Evolutionary conservation across 2,329 filamentous ascomycete species (phyloP).

Genomic region (Westerdykella ornata): DNA sequence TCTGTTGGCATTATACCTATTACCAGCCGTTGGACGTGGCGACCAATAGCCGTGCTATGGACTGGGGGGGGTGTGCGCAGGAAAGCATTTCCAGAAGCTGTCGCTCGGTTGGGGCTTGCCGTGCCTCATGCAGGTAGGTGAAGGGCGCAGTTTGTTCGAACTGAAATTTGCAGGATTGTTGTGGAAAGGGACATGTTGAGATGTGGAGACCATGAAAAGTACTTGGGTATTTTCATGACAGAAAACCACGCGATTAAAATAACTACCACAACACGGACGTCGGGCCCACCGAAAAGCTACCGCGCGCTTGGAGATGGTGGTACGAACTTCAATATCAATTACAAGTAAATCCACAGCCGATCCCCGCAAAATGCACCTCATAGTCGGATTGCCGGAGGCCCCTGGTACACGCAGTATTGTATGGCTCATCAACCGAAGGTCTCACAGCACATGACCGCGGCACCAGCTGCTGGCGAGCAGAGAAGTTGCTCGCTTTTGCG

Average conservation of each 20-base stretch:
- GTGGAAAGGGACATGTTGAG: conserved; percentile 2
- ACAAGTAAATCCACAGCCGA: conserved; percentile 15
- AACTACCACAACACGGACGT: too few relatives aligned
- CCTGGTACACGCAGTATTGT: too few relatives aligned
- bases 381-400: conserved; percentile 7
- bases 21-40: conserved; percentile 7
- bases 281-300: not conserved
- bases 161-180: not conserved
- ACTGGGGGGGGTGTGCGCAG: not conserved
- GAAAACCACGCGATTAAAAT: too few relatives aligned
- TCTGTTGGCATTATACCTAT: conserved; percentile 5
- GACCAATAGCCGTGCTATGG: conserved; percentile 3
- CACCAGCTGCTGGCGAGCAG: not conserved
- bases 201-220: not conserved
- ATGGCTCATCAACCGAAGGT: too few relatives aligned
- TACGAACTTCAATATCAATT: conserved; percentile 3
- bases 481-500: not conserved
- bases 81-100: conserved; percentile 1
- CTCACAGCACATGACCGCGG: too few relatives aligned
- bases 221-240: too few relatives aligned
- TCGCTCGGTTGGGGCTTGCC: not conserved
- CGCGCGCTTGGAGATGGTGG: conserved; percentile 6
- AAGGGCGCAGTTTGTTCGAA: not conserved
- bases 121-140: conserved; percentile 1
- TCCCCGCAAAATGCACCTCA: conserved; percentile 22